phyloP scores from a whole-genome alignment of 2,329 filamentous ascomycete genomes.

The Fusarium citri region DNA sequence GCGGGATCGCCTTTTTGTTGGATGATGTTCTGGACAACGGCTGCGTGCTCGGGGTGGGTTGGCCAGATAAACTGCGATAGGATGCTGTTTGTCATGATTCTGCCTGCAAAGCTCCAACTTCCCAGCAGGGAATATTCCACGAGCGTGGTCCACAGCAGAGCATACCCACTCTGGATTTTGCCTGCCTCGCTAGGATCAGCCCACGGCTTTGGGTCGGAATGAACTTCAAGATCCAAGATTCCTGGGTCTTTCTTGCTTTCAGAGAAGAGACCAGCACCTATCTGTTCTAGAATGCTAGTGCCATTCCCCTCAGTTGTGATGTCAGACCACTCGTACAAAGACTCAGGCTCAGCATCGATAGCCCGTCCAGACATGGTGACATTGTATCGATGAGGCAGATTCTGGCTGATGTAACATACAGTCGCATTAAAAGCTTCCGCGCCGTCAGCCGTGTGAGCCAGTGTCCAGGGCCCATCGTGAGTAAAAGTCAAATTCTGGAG shows the following conservation, averaged over 20 bases:
- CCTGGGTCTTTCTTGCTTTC: background rate
- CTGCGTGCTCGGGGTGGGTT: background rate
- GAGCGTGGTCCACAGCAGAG: background rate
- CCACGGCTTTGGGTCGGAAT: background rate
- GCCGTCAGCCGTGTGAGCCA: background rate
- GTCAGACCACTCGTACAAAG: background rate
- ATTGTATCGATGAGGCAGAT: constrained; percentile 10
- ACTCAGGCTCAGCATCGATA: constrained; percentile 10
- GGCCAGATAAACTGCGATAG: background rate
- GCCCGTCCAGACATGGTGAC: constrained; percentile 16
- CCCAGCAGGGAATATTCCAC: background rate
- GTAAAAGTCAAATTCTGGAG: background rate
- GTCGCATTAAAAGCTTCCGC: constrained; percentile 1
- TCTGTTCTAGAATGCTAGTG: background rate
- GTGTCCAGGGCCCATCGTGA: constrained; percentile 8
- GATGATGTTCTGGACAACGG: constrained; percentile 9
- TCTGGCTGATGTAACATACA: constrained; percentile 12
- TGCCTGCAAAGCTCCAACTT: constrained; percentile 4
- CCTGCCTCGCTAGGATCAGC: background rate
- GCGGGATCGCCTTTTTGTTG: background rate
- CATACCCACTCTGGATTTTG: background rate
- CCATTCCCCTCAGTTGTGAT: background rate
- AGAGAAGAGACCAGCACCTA: background rate
- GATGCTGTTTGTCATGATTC: background rate
- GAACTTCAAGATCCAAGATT: constrained; percentile 9